Base-by-base conservation (phyloP, 148 eudicot species). In the Heliosperma pusillum region DNA sequence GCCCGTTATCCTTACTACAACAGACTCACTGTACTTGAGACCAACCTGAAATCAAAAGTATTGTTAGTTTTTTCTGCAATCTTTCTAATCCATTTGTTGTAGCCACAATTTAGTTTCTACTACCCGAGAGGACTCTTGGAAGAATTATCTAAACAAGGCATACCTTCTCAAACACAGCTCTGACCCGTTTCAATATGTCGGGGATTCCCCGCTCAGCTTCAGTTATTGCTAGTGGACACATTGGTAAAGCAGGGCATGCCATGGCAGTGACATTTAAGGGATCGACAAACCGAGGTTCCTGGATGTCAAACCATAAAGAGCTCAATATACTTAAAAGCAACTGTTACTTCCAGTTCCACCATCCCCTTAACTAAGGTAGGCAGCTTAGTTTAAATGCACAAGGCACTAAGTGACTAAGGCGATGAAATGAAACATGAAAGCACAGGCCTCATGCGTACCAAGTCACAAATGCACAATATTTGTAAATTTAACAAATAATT, bases 151-250 rank as follows among this genome's bases (percentile, higher is more conserved):
- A 59, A 27, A 16, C 66, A 21, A 70, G 58, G 13, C 47, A 45
- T 89, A 95, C 99, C 99, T 90, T 92, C 76, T 92, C 97, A 87
- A 95, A 90, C 29, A 90, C 89, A 75, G 89, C 89, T 75, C 99
- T 86, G 58, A 95, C 84, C 56, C 94, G 86, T 86, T 95, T 95
- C 78, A 95, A 89, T 50, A 95, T 78, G 84, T 90, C 97, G 33
- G 99, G 97, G 63, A 86, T 89, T 81, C 98, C 98, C 69, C 97
- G 92, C 80, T 92, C 97, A 70, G 96, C 98, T 88, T 95, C 98
- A 79, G 98, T 85, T 78, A 92, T 95, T 72, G 98, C 98, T 53
- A 95, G 78, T 50, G 98, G 98, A 79, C 98, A 95, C 53, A 95
- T 88, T 24, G 98, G 98, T 58, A 95, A 68, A 74, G 98, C 97